phyloP scores from a whole-genome alignment of 202 grass and related monocot genomes.

The Zizania palustris region DNA sequence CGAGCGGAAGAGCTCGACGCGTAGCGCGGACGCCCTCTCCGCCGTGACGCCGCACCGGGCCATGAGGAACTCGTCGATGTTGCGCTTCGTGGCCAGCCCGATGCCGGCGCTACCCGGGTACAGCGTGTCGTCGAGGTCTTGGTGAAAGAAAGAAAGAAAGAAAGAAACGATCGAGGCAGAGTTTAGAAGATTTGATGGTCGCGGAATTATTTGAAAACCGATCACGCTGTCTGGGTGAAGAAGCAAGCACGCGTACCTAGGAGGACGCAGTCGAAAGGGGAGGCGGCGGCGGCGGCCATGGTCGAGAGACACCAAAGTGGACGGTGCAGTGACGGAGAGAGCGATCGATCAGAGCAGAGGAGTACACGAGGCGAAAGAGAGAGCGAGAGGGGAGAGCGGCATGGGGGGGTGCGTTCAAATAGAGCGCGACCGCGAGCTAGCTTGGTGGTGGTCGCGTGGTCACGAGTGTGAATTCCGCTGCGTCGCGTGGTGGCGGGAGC shows the following conservation, averaged over 20 bases:
- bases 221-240: no score
- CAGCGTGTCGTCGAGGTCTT: conserved; percentile 95
- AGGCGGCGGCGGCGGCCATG: neutral
- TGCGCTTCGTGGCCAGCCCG: conserved; percentile 53
- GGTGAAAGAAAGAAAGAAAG: no score
- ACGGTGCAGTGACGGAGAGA: neutral
- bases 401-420: conserved; percentile 42
- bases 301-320: neutral
- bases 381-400: neutral
- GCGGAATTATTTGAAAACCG: neutral
- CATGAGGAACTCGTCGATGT: conserved; percentile 91
- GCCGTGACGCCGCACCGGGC: conserved; percentile 57
- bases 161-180: neutral
- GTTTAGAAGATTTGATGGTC: conserved; percentile 12
- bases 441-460: neutral
- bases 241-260: conserved; percentile 45
- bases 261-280: conserved; percentile 71
- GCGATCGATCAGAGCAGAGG: neutral
- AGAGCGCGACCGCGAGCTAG: neutral
- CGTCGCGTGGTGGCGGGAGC: conserved; percentile 3
- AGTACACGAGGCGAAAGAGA: neutral
- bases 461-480: neutral
- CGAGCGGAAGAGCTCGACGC: conserved; percentile 83
- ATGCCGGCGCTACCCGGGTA: conserved; percentile 75
- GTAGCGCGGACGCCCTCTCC: conserved; percentile 58